phyloP scores from a whole-genome alignment of 176 grass and related monocot species.

The Typha latifolia region DNA sequence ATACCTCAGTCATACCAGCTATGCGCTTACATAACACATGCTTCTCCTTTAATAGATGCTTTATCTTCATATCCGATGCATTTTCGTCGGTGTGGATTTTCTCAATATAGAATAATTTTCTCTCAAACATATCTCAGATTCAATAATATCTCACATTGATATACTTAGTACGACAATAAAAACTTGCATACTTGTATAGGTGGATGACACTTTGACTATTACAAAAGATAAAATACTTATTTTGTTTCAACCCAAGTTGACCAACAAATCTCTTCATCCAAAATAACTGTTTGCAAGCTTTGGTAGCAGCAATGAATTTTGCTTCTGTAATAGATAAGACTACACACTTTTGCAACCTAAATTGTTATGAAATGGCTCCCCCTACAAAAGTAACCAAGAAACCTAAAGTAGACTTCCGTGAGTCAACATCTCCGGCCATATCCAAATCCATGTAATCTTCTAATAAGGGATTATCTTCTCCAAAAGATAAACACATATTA shows the following conservation, averaged over 20 bases:
- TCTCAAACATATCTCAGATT: neutral
- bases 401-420: neutral
- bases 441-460: neutral
- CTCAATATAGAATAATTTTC: neutral
- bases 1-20: neutral
- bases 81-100: neutral
- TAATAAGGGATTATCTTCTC: neutral
- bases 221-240: neutral
- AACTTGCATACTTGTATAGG: neutral
- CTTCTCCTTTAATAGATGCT: neutral
- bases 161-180: neutral
- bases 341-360: neutral
- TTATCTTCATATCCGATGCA: conserved; percentile 5
- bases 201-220: neutral
- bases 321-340: neutral
- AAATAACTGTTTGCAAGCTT: neutral
- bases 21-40: neutral
- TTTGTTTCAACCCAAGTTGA: neutral
- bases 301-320: neutral
- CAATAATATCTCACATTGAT: neutral
- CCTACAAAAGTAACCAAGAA: neutral
- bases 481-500: neutral
- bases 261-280: neutral
- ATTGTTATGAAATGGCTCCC: neutral
- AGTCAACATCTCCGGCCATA: neutral